phyloP scores from a whole-genome alignment of 176 grass and related monocot species.

The Coix lacrymajobi region DNA sequence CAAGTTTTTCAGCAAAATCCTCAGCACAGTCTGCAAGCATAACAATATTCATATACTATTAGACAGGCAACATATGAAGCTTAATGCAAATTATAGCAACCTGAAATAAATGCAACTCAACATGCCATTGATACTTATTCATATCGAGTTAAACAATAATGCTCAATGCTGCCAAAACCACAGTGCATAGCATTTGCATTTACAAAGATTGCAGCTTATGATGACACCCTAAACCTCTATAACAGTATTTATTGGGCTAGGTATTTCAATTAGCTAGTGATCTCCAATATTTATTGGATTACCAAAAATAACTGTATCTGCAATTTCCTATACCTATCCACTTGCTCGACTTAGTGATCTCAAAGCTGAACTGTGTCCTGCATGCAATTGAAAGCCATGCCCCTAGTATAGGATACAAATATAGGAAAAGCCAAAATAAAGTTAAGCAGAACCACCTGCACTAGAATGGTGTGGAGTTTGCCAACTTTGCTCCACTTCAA shows the following conservation, averaged over 20 bases:
- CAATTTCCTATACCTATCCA: not conserved
- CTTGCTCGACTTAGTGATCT: not conserved
- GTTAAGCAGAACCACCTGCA: constrained; percentile 49
- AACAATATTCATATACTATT: constrained; percentile 7
- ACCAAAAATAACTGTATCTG: not conserved
- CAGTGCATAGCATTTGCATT: not conserved
- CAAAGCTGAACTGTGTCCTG: not conserved
- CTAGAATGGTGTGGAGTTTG: constrained; percentile 68
- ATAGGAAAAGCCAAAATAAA: constrained; percentile 24
- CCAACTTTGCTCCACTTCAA: constrained; percentile 90
- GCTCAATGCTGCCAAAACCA: not conserved
- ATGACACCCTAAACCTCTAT: not conserved
- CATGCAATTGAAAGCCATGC: not conserved
- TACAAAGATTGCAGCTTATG: not conserved
- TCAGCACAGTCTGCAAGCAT: constrained; percentile 42
- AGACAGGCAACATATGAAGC: constrained; percentile 13
- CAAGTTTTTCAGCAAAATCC: constrained; percentile 57
- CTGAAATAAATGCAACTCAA: not conserved
- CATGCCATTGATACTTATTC: not conserved
- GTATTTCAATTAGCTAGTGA: not conserved
- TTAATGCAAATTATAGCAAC: not conserved
- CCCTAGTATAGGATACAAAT: constrained; percentile 11
- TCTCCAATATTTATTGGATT: not conserved
- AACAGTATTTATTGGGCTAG: not conserved
- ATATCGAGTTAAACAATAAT: not conserved